Conservation (phyloP, 768 basidiomycete genomes). For the Kwoniella dejecticola region DNA sequence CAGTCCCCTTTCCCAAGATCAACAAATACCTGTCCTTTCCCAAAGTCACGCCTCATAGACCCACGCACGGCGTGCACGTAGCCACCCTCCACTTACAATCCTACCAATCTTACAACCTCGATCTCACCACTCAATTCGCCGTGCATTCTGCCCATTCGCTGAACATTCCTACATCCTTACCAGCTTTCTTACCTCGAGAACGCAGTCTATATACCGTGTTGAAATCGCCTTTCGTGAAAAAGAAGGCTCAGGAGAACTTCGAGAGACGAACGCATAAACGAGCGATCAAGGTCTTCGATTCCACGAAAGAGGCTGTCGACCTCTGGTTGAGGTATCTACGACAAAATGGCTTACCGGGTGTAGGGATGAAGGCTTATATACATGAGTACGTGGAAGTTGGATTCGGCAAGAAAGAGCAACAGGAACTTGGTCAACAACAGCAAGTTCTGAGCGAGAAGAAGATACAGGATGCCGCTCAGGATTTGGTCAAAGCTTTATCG, state of each 20-base stretch:
- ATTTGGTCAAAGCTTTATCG: conserved; percentile 25
- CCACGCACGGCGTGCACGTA: conserved; percentile 60
- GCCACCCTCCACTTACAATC: conserved; percentile 82
- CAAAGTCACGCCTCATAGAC: not conserved
- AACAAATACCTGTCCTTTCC: conserved; percentile 22
- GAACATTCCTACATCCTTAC: conserved; percentile 62
- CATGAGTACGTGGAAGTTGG: conserved; percentile 71
- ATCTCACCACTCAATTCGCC: conserved; percentile 80
- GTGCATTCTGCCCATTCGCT: conserved; percentile 81
- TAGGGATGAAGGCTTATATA: conserved; percentile 77
- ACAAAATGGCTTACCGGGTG: conserved; percentile 75
- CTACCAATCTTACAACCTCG: conserved; percentile 66
- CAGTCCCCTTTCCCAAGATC: conserved; percentile 13
- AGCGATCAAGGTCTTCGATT: conserved; percentile 86
- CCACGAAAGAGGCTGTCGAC: conserved; percentile 73
- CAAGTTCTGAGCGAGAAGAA: conserved; percentile 7
- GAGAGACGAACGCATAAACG: conserved; percentile 80
- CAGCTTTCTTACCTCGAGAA: conserved; percentile 54
- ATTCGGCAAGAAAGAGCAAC: conserved; percentile 58
- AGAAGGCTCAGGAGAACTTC: conserved; percentile 95
- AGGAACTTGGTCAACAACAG: not conserved
- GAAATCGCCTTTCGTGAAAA: conserved; percentile 83
- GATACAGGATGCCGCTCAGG: conserved; percentile 21
- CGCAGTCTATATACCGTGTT: conserved; percentile 83
- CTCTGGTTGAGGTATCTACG: conserved; percentile 78